These are phyloP conservation scores for Whalleya microplaca DNA, from an alignment of 2,329 filamentous ascomycete genomes.

Conservation along the genomic window DNA sequence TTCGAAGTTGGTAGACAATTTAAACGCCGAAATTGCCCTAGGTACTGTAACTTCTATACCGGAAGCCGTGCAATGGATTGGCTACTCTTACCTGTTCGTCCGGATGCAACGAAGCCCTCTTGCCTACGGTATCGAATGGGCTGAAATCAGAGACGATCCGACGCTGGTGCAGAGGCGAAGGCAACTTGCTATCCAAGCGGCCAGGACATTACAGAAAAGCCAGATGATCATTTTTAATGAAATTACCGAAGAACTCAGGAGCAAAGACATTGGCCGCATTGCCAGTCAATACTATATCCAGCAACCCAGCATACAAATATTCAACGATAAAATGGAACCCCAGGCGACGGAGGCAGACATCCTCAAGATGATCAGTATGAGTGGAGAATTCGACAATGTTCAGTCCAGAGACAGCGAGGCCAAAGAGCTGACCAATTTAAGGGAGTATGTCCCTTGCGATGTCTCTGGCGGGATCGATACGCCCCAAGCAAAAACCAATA, in stretches of 20 bases:
- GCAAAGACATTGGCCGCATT: conserved; percentile 94
- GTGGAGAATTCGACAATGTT: conserved; percentile 96
- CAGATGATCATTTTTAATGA: conserved; percentile 99
- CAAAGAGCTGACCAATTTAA: conserved; percentile 79
- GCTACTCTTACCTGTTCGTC: conserved; percentile 96
- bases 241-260: conserved; percentile 84
- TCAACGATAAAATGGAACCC: conserved; percentile 92
- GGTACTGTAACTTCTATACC: conserved; percentile 93
- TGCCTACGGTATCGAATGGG: conserved; percentile 93
- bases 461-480: conserved; percentile 73
- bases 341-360: conserved; percentile 88
- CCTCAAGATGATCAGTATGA: conserved; percentile 95
- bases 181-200: conserved; percentile 86
- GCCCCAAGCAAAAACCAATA: conserved; percentile 91
- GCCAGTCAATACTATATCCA: conserved; percentile 97
- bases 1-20: conserved; percentile 88
- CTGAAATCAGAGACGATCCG: conserved; percentile 86
- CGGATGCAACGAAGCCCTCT: conserved; percentile 92
- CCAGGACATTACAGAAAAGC: conserved; percentile 82
- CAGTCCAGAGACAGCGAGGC: conserved; percentile 89
- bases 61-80: conserved; percentile 95
- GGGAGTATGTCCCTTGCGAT: conserved; percentile 75
- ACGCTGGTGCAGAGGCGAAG: conserved; percentile 83
- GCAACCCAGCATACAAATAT: conserved; percentile 91
- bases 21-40: conserved; percentile 92